phyloP scores from a whole-genome alignment of 306 rosid species.

The Cicer bijugum region DNA sequence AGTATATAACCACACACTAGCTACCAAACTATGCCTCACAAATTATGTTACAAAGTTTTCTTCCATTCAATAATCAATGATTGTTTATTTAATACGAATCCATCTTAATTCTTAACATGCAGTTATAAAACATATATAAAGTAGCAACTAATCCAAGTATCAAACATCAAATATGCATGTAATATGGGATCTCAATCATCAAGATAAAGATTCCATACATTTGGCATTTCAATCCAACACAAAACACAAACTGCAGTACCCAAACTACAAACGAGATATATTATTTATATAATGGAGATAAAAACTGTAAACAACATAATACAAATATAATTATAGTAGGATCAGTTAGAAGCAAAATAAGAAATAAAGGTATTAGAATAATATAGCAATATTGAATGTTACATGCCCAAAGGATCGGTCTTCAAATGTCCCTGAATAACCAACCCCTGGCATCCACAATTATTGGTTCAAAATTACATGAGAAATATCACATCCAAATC shows the following conservation, averaged over 20 bases:
- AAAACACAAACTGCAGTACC: neutral
- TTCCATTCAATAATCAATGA: neutral
- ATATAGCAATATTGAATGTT: conserved; percentile 51
- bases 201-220: neutral
- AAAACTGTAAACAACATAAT: neutral
- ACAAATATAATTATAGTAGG: neutral
- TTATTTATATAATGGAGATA: neutral
- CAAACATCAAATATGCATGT: neutral
- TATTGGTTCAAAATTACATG: conserved; percentile 51
- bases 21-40: neutral
- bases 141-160: neutral
- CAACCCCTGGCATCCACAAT: conserved; percentile 47
- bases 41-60: neutral
- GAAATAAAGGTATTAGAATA: conserved; percentile 39
- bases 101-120: neutral
- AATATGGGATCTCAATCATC: neutral
- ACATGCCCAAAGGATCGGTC: conserved; percentile 53
- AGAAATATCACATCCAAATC: conserved; percentile 51
- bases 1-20: conserved; percentile 26
- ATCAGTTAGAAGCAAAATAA: neutral
- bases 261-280: neutral
- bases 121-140: neutral
- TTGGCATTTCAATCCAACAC: conserved; percentile 3
- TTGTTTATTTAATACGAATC: neutral
- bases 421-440: conserved; percentile 48